phyloP scores from a whole-genome alignment of 768 basidiomycete species.

The Amanita polypyramis region DNA sequence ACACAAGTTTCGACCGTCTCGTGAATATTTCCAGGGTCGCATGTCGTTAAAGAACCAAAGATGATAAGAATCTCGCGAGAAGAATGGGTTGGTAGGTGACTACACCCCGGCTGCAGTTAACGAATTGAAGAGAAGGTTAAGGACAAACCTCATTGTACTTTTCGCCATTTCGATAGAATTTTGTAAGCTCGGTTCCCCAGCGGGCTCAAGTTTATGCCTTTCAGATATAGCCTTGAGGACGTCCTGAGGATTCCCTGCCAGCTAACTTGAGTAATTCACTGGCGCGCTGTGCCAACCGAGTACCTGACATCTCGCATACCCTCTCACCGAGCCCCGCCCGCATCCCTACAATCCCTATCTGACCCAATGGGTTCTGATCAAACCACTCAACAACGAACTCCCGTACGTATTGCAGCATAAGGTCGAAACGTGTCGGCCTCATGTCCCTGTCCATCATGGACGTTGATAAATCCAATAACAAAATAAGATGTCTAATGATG shows the following conservation, averaged over 20 bases:
- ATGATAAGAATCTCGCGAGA: slow-evolving; percentile 92
- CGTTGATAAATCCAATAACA: slow-evolving; percentile 84
- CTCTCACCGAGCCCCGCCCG: slow-evolving; percentile 85
- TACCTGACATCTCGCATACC: slow-evolving; percentile 88
- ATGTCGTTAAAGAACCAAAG: slow-evolving; percentile 92
- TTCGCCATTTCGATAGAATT: slow-evolving; percentile 97
- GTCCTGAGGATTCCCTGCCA: slow-evolving; percentile 86
- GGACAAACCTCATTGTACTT: slow-evolving; percentile 74
- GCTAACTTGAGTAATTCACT: not conserved
- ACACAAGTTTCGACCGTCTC: slow-evolving; percentile 84
- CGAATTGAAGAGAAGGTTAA: not conserved
- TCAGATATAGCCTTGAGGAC: slow-evolving; percentile 82
- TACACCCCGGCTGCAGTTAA: slow-evolving; percentile 19
- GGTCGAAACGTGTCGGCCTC: slow-evolving; percentile 88
- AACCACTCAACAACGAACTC: slow-evolving; percentile 97
- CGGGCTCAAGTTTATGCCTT: slow-evolving; percentile 79
- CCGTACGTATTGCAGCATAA: slow-evolving; percentile 82
- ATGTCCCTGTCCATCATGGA: slow-evolving; percentile 96
- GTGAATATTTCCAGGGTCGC: slow-evolving; percentile 95
- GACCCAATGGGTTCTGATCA: slow-evolving; percentile 97
- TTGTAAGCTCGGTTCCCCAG: slow-evolving; percentile 91
- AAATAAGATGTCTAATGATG: slow-evolving; percentile 91
- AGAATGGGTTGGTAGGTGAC: slow-evolving; percentile 95
- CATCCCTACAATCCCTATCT: slow-evolving; percentile 93
- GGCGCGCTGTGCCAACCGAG: slow-evolving; percentile 11